phyloP scores from a whole-genome alignment of 2,329 filamentous ascomycete genomes.

The Pyrenophora graminea region DNA sequence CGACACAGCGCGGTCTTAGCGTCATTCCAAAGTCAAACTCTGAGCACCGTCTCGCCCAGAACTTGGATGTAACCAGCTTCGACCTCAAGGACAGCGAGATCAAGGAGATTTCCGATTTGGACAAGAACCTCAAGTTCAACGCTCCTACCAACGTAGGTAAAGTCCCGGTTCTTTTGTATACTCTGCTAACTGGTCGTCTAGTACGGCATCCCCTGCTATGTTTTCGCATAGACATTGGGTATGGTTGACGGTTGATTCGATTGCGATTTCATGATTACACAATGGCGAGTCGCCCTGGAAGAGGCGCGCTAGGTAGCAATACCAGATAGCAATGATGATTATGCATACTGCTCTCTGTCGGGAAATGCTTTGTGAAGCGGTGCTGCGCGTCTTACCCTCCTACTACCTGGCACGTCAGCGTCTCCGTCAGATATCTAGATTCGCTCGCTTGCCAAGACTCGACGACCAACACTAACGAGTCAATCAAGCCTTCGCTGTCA shows the following conservation, averaged over 20 bases:
- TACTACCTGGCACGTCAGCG: no score
- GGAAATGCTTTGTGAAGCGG: no score
- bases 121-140: conserved; percentile 42
- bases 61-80: conserved; percentile 40
- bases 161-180: neutral
- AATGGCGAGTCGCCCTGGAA: neutral
- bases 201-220: conserved; percentile 45
- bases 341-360: no score
- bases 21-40: conserved; percentile 47
- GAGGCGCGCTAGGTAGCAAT: no score
- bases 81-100: conserved; percentile 38
- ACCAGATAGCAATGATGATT: neutral
- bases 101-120: conserved; percentile 35
- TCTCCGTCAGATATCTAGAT: no score
- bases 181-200: conserved; percentile 22
- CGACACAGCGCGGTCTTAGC: conserved; percentile 67
- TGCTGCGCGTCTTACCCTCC: no score
- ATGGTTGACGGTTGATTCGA: neutral
- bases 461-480: no score
- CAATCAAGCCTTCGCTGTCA: no score
- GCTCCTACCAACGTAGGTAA: conserved; percentile 41
- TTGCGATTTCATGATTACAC: neutral
- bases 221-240: conserved; percentile 32
- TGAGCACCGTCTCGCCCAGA: conserved; percentile 36
- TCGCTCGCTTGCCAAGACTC: no score